These are phyloP conservation scores for Colletotrichum trifolii DNA, from an alignment of 2,329 filamentous ascomycete species.

Conservation along the genomic window DNA sequence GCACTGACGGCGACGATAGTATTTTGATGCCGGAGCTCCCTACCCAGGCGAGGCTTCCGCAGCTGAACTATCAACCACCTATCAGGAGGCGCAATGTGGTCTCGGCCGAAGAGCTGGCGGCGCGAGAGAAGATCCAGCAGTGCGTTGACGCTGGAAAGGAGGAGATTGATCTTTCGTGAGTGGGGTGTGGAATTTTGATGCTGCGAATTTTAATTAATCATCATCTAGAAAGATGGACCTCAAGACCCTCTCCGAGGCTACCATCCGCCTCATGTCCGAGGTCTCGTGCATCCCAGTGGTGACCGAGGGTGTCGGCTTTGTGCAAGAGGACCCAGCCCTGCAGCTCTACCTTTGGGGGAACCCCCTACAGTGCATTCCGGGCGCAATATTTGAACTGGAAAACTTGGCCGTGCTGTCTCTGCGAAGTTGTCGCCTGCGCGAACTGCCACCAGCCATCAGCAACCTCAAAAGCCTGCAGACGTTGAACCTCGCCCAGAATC, in stretches of 20 bases:
- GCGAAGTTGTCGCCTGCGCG: slow-evolving; percentile 69
- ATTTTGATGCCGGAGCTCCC: slow-evolving; percentile 47
- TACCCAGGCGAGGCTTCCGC: slow-evolving; percentile 50
- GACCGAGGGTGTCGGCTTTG: slow-evolving; percentile 67
- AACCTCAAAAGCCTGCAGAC: slow-evolving; percentile 68
- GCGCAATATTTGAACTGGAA: slow-evolving; percentile 70
- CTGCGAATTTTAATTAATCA: slow-evolving; percentile 18
- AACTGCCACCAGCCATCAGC: slow-evolving; percentile 70
- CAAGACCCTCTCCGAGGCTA: slow-evolving; percentile 64
- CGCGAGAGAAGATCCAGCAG: slow-evolving; percentile 57
- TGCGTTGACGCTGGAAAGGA: slow-evolving; percentile 71
- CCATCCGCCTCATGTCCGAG: slow-evolving; percentile 66
- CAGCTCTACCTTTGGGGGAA: slow-evolving; percentile 73
- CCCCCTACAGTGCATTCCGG: slow-evolving; percentile 64
- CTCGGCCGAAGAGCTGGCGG: slow-evolving; percentile 56
- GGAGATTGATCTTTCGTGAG: slow-evolving; percentile 70
- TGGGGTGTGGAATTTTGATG: slow-evolving; percentile 32
- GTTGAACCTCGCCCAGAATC: slow-evolving; percentile 75
- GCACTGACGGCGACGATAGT: slow-evolving; percentile 56
- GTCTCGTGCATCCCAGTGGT: slow-evolving; percentile 66
- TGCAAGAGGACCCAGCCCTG: slow-evolving; percentile 67
- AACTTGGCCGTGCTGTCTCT: slow-evolving; percentile 74
- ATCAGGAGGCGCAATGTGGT: slow-evolving; percentile 43
- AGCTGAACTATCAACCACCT: slow-evolving; percentile 47
- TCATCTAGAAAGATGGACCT: slow-evolving; percentile 56